A percentile compares a stretch with the other conserved stretches of the same genome.
phyloP scores from a whole-genome alignment of 192 early-diverging fungal genomes.

The Funneliformis mosseae region DNA sequence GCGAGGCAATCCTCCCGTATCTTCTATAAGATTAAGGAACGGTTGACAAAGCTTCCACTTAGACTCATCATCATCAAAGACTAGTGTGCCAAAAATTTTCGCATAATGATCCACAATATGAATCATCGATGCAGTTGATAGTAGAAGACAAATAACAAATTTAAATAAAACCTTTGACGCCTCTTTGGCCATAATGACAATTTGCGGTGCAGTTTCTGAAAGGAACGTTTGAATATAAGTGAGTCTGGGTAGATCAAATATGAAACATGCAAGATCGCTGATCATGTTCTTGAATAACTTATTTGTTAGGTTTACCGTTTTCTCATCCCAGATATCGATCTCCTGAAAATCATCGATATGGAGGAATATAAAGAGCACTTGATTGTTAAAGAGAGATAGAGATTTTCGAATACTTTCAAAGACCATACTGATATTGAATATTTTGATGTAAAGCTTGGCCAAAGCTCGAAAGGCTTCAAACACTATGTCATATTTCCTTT shows the following conservation, averaged over 20 bases:
- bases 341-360: constrained; percentile 26
- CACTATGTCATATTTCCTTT: constrained; percentile 20
- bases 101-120: constrained; percentile 26
- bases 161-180: constrained; percentile 13
- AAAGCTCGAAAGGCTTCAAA: constrained; percentile 1
- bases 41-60: constrained; percentile 28
- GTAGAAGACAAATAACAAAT: constrained; percentile 19
- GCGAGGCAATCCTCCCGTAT: constrained; percentile 34
- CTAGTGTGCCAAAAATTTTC: constrained; percentile 8
- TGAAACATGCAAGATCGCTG: not conserved
- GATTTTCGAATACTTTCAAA: constrained; percentile 22
- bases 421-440: constrained; percentile 11
- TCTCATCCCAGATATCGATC: constrained; percentile 2
- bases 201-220: constrained; percentile 14
- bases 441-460: constrained; percentile 17
- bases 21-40: constrained; percentile 26
- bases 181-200: constrained; percentile 15
- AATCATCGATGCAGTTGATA: constrained; percentile 17
- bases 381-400: constrained; percentile 16
- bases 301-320: too few relatives aligned
- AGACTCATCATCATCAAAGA: not conserved
- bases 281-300: constrained; percentile 9
- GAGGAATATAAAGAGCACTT: constrained; percentile 6
- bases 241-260: too few relatives aligned
- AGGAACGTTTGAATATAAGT: not conserved